phyloP scores from a whole-genome alignment of 2,329 filamentous ascomycete species.

The Neonectria coccinea region DNA sequence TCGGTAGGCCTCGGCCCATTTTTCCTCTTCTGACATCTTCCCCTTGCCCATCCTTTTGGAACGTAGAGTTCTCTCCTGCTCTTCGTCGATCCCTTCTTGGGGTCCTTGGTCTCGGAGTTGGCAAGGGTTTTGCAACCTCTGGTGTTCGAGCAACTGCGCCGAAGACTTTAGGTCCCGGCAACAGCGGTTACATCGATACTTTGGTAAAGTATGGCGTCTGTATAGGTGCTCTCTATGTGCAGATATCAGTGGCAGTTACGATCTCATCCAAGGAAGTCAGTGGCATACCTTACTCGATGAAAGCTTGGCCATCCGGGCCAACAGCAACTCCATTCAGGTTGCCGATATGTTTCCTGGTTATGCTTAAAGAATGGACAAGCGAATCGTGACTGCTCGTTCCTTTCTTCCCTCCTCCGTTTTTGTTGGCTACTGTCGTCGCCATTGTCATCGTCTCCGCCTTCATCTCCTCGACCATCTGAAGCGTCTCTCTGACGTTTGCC shows the following conservation, averaged over 20 bases:
- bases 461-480: neutral
- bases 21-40: conserved; percentile 23
- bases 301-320: conserved; percentile 31
- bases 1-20: conserved; percentile 31
- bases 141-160: neutral
- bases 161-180: conserved; percentile 17
- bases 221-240: conserved; percentile 33
- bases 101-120: conserved; percentile 8
- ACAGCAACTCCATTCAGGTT: conserved; percentile 27
- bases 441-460: neutral
- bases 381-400: conserved; percentile 8
- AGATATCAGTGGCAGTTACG: neutral
- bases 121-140: conserved; percentile 17
- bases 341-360: conserved; percentile 19
- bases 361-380: conserved; percentile 39
- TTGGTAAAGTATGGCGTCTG: conserved; percentile 19
- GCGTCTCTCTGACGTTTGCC: neutral
- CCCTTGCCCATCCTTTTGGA: conserved; percentile 16
- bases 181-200: conserved; percentile 29
- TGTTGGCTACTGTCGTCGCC: neutral
- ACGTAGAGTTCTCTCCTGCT: conserved; percentile 20
- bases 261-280: neutral
- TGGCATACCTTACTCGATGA: conserved; percentile 34
- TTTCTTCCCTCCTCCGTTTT: conserved; percentile 12
- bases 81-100: conserved; percentile 26